Percentiles rank a stretch among this genome's conserved stretches.
Evolutionary conservation across 2,329 filamentous ascomycete genomes (phyloP).

Genomic region (Sporothrix mexicana): DNA sequence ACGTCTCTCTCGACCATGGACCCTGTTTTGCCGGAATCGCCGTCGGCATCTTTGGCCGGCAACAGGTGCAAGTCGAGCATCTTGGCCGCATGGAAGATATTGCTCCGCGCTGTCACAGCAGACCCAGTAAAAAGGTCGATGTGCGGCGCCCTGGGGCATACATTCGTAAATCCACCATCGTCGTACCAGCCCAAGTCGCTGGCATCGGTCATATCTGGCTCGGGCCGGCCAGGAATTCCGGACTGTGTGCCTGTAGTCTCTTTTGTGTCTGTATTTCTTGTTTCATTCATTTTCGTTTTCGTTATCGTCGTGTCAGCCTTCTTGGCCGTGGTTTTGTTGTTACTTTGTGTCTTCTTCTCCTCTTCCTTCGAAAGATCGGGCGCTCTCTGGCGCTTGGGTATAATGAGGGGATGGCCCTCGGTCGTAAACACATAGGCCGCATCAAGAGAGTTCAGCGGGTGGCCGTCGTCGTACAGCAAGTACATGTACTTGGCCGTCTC

Average conservation of each 20-base stretch:
- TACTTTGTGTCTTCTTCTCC: background rate
- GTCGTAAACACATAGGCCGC: constrained; percentile 92
- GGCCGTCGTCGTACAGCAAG: constrained; percentile 82
- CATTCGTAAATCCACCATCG: constrained; percentile 57
- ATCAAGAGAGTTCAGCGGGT: constrained; percentile 87
- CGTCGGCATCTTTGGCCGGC: background rate
- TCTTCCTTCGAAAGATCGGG: constrained; percentile 32
- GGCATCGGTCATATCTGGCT: constrained; percentile 42
- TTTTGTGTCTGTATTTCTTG: background rate
- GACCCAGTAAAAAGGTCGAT: constrained; percentile 74
- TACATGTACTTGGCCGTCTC: constrained; percentile 97
- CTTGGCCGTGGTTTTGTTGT: background rate
- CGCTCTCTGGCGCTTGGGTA: constrained; percentile 59
- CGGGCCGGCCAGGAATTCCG: constrained; percentile 16
- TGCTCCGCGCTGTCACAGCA: constrained; percentile 75
- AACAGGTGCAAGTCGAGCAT: constrained; percentile 79
- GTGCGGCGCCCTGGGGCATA: constrained; percentile 69
- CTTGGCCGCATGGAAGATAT: constrained; percentile 88
- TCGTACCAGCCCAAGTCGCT: constrained; percentile 45
- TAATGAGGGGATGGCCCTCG: constrained; percentile 89
- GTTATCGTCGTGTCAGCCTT: background rate
- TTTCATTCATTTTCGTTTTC: background rate
- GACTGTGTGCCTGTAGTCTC: background rate
- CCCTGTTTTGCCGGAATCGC: background rate
- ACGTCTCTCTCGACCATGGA: constrained; percentile 39